Conservation (phyloP, 1,139 yeast genomes). For the Protomyces inundatus region DNA sequence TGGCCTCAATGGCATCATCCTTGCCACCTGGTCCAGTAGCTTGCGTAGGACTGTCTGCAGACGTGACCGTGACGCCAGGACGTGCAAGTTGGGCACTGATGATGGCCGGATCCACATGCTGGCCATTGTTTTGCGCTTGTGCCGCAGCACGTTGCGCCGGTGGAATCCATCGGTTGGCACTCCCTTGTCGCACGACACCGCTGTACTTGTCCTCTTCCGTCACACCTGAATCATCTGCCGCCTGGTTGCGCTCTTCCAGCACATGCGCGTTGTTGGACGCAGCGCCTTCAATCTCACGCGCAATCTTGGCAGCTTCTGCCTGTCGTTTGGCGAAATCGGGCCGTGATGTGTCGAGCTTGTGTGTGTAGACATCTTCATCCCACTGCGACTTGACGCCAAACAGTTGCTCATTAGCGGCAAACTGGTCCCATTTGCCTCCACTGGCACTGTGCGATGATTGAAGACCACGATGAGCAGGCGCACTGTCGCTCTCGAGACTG, state of each 20-base stretch:
- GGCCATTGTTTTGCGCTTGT: not conserved
- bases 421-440: slow-evolving; percentile 76
- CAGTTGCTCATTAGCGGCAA: slow-evolving; percentile 77
- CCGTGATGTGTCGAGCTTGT: slow-evolving; percentile 66
- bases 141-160: slow-evolving; percentile 18
- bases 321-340: slow-evolving; percentile 67
- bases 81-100: slow-evolving; percentile 15
- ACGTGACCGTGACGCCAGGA: slow-evolving; percentile 8
- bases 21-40: slow-evolving; percentile 5
- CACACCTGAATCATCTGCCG: slow-evolving; percentile 72
- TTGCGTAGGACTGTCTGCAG: slow-evolving; percentile 5
- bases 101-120: slow-evolving; percentile 25
- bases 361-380: slow-evolving; percentile 87
- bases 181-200: slow-evolving; percentile 54
- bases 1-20: slow-evolving; percentile 35
- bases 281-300: slow-evolving; percentile 71
- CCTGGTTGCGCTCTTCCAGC: slow-evolving; percentile 81
- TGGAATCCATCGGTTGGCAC: slow-evolving; percentile 11
- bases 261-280: slow-evolving; percentile 66
- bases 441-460: slow-evolving; percentile 3
- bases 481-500: slow-evolving; percentile 41
- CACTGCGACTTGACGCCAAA: slow-evolving; percentile 84
- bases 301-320: slow-evolving; percentile 68
- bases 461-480: slow-evolving; percentile 34
- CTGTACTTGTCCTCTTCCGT: slow-evolving; percentile 97